phyloP scores from a whole-genome alignment of 2,329 filamentous ascomycete species.

The Penicillium oxalicum region DNA sequence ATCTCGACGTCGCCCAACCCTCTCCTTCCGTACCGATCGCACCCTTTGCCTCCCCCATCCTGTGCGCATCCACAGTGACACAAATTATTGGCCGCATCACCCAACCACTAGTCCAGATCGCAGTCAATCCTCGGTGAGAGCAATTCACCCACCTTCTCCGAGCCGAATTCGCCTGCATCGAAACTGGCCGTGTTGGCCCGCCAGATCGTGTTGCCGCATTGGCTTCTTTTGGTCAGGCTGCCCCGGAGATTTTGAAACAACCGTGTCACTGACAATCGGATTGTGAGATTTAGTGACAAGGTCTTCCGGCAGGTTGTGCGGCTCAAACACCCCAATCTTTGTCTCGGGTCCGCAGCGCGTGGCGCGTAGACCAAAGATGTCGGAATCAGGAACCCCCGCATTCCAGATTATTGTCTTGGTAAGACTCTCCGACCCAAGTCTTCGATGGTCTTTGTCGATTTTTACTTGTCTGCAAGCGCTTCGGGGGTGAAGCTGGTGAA shows the following conservation, averaged over 20 bases:
- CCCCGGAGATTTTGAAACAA: too few relatives aligned
- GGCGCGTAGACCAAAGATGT: conserved; percentile 11
- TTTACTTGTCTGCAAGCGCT: background rate
- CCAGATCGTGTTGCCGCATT: too few relatives aligned
- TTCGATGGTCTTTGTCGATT: too few relatives aligned
- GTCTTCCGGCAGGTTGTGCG: background rate
- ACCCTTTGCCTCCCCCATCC: background rate
- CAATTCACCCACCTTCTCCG: background rate
- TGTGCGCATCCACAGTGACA: background rate
- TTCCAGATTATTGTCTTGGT: conserved; percentile 72
- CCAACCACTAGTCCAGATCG: conserved; percentile 1
- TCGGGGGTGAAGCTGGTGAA: conserved; percentile 4
- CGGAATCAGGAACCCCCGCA: conserved; percentile 39
- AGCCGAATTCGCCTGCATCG: background rate
- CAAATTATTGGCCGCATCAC: background rate
- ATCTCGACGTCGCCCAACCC: background rate
- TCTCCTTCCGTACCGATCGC: conserved; percentile 2
- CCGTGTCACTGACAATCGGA: background rate
- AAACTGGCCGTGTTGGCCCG: too few relatives aligned
- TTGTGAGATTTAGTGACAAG: background rate
- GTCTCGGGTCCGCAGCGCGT: conserved; percentile 5
- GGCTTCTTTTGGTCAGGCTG: too few relatives aligned
- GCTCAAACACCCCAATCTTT: background rate
- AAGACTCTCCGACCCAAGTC: conserved; percentile 34
- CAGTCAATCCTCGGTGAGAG: background rate